Base-by-base conservation (phyloP, 371 early-diverging fungal genomes). In the Rhizopus microsporus region DNA sequence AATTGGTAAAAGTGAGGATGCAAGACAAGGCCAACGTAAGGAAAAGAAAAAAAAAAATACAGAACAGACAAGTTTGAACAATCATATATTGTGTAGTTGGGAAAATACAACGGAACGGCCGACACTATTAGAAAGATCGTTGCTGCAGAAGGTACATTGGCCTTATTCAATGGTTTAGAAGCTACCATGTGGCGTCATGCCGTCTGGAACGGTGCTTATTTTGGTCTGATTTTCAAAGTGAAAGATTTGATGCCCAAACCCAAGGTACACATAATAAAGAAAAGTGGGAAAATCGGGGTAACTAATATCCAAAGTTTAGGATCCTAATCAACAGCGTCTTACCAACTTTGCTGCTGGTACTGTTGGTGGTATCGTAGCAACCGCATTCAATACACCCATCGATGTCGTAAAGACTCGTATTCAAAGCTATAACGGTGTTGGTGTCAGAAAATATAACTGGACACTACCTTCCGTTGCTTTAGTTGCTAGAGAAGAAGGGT, bases 361-460 rank as follows among this genome's bases (percentile, higher is more conserved):
- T 13, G 83, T 96, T 63, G 98, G 98, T 61, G 98, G 98, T 51
- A 95, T 95, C 16, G 80, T 94, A 55, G 98, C 95, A 39, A 98
- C 98, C 10, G 82, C 92, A 43, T 66, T 95, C 54, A 98, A 98
- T 77, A 97, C 96, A 29, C 97, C 98, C 7, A 89, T 95, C 52
- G 98, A 98, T 78, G 98, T 98, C 32, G 95, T 95, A 58, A 98
- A 98, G 85, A 94, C 97, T 1, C 85, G 98, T 59, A 87, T 98
- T 48, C 98, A 98, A 77, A 90, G 89, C 69, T 86, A 95, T 65
- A 71, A 82, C 31, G 83, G 83, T 40, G 77, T 71, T 32, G 80
- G 81, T 9, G 72, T 79, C 7, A 69, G 72, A 40, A 91, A 88
- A 71, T 97, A 96, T 75, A 90, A 88, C 81, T 96, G 96, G 90